Percentiles rank a stretch among this genome's conserved stretches.
phyloP scores from a whole-genome alignment of 495 filamentous ascomycete species.

The Penicillium malachiteum region DNA sequence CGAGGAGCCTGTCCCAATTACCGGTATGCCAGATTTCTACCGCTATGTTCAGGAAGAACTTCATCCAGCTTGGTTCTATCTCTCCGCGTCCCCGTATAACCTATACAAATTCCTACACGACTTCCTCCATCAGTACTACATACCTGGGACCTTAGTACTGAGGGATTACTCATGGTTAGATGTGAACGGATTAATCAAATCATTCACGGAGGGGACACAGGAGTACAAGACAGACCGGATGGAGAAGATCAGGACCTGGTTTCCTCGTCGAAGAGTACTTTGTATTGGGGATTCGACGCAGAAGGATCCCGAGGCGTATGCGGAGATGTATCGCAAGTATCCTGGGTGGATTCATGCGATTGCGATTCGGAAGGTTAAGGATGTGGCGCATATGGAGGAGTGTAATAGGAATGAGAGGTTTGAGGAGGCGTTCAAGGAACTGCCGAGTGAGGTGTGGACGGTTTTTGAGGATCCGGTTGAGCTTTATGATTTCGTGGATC shows the following conservation, averaged over 20 bases:
- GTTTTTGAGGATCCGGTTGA: conserved; percentile 77
- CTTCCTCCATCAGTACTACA: conserved; percentile 68
- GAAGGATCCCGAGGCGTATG: conserved; percentile 88
- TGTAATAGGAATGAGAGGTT: conserved; percentile 76
- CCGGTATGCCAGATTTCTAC: conserved; percentile 86
- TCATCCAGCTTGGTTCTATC: conserved; percentile 81
- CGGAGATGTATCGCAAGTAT: conserved; percentile 61
- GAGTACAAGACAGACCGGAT: conserved; percentile 85
- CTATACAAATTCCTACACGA: conserved; percentile 82
- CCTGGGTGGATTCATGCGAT: conserved; percentile 77
- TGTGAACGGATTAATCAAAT: conserved; percentile 70
- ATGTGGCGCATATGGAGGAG: conserved; percentile 68
- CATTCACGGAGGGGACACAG: conserved; percentile 76
- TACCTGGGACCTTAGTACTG: conserved; percentile 75
- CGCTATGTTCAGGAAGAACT: conserved; percentile 55
- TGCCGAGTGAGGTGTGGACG: conserved; percentile 71
- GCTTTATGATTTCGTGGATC: conserved; percentile 49
- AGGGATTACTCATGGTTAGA: conserved; percentile 89
- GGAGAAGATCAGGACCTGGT: conserved; percentile 68
- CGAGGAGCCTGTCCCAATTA: conserved; percentile 64
- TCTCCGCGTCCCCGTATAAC: conserved; percentile 93
- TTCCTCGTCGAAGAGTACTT: conserved; percentile 76
- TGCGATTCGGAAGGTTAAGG: conserved; percentile 77
- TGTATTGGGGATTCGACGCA: conserved; percentile 91
- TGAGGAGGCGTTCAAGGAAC: conserved; percentile 74